phyloP scores from a whole-genome alignment of 1,284 basidiomycete genomes.

The Peniophora sp. region DNA sequence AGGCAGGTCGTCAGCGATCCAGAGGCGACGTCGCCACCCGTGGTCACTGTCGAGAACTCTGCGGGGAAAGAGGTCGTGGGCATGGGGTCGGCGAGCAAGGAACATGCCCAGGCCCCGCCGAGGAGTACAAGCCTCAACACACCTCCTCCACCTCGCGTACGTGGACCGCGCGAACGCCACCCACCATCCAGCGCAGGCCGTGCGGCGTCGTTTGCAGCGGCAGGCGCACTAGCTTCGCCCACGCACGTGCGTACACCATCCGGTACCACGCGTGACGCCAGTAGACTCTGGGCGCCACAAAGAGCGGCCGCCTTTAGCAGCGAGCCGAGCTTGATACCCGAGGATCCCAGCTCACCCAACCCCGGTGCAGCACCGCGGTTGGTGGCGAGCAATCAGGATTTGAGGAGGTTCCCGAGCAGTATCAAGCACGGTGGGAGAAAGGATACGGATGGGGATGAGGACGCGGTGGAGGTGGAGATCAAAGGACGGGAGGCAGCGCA shows the following conservation, averaged over 20 bases:
- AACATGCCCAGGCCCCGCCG: background rate
- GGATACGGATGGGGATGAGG: slow-evolving; percentile 18
- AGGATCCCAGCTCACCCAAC: slow-evolving; percentile 26
- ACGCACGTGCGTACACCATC: slow-evolving; percentile 19
- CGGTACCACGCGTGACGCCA: slow-evolving; percentile 29
- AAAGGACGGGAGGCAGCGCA: slow-evolving; percentile 68
- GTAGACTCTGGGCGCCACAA: slow-evolving; percentile 48
- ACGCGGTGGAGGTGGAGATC: slow-evolving; percentile 50
- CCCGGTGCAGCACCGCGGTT: slow-evolving; percentile 13
- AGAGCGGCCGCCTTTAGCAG: slow-evolving; percentile 68
- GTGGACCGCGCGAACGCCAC: slow-evolving; percentile 8
- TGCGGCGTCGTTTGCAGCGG: slow-evolving; percentile 15
- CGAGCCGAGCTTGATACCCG: slow-evolving; percentile 63
- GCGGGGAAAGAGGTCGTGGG: too few species aligned
- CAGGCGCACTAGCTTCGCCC: slow-evolving; percentile 8
- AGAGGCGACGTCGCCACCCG: background rate
- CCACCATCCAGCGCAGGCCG: slow-evolving; percentile 2
- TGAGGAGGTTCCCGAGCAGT: slow-evolving; percentile 29
- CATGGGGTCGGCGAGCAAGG: too few species aligned
- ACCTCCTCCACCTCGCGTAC: background rate
- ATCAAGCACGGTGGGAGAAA: too few species aligned
- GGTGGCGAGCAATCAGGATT: slow-evolving; percentile 43
- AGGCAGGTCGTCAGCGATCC: background rate
- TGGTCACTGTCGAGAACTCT: background rate
- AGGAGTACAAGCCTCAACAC: background rate